phyloP scores from a whole-genome alignment of 2,329 filamentous ascomycete genomes.

The Ceratocystis ficicola region DNA sequence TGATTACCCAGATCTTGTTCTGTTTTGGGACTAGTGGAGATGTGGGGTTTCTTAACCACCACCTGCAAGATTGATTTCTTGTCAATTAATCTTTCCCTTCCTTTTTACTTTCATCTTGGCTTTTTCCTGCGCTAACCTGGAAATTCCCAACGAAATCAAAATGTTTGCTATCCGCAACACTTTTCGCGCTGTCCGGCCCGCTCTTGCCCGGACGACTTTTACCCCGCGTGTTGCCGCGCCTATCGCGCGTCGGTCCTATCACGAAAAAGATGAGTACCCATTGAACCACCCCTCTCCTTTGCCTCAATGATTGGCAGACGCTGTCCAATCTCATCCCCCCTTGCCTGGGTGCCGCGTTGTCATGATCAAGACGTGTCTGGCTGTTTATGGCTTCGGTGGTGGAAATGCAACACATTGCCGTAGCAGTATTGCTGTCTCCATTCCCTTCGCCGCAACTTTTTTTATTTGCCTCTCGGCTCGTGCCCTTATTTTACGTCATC shows the following conservation, averaged over 20 bases:
- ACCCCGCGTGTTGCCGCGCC: not conserved
- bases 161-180: conserved; percentile 20
- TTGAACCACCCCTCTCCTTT: not conserved
- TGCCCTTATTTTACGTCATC: not conserved
- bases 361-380: not conserved
- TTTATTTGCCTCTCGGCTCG: not conserved
- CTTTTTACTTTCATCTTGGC: conserved; percentile 7
- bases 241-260: conserved; percentile 34
- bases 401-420: not conserved
- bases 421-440: not conserved
- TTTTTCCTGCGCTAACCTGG: not conserved
- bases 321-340: not conserved
- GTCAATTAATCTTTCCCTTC: conserved; percentile 4
- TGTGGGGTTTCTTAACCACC: conserved; percentile 2
- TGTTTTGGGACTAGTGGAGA: conserved; percentile 11
- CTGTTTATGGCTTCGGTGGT: not conserved
- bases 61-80: conserved; percentile 8
- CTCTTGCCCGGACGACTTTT: not conserved
- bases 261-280: conserved; percentile 50
- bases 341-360: not conserved
- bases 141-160: conserved; percentile 6
- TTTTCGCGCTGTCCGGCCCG: conserved; percentile 19
- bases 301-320: not conserved
- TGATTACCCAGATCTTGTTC: not conserved
- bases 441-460: not conserved